A percentile compares a stretch with the other conserved stretches of the same genome.
phyloP scores from a whole-genome alignment of 169 alveolate species.

The Babesia caballi region DNA sequence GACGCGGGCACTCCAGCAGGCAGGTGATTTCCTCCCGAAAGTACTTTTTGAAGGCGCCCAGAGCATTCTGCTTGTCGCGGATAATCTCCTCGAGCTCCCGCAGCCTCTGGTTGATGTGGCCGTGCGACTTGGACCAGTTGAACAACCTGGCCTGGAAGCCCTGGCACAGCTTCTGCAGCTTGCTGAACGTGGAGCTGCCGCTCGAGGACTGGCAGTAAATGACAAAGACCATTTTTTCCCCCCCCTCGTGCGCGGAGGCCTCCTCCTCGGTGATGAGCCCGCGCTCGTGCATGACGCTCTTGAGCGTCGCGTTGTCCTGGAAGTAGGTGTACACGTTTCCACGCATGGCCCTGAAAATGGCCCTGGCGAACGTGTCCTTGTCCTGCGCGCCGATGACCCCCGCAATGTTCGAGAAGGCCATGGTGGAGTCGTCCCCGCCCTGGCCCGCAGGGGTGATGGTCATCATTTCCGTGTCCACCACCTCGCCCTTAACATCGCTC shows the following conservation, averaged over 20 bases:
- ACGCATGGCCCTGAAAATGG: constrained; percentile 93
- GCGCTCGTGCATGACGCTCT: constrained; percentile 59
- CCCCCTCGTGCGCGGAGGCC: constrained; percentile 26
- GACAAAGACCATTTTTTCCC: constrained; percentile 86
- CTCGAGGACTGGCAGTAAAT: constrained; percentile 89
- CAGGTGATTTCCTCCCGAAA: constrained; percentile 83
- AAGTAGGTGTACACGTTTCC: constrained; percentile 94
- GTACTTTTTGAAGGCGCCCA: constrained; percentile 86
- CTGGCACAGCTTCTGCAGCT: constrained; percentile 87
- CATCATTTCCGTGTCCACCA: constrained; percentile 60
- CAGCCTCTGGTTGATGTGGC: constrained; percentile 69
- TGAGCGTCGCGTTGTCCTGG: constrained; percentile 81
- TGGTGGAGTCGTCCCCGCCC: constrained; percentile 42
- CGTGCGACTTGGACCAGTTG: constrained; percentile 81
- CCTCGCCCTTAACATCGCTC: constrained; percentile 53
- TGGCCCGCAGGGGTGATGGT: neutral
- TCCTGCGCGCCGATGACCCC: constrained; percentile 92
- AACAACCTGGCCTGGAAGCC: constrained; percentile 86
- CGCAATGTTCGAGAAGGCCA: constrained; percentile 83
- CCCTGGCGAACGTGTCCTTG: constrained; percentile 88
- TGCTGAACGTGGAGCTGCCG: constrained; percentile 83
- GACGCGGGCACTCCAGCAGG: constrained; percentile 79
- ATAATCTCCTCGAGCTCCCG: constrained; percentile 76
- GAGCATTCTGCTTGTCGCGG: constrained; percentile 85
- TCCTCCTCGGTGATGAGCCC: constrained; percentile 58